A percentile compares a stretch with the other conserved stretches of the same genome.
Conservation (phyloP, 2,329 filamentous ascomycete species). For the Bipolaris sorokiniana region DNA sequence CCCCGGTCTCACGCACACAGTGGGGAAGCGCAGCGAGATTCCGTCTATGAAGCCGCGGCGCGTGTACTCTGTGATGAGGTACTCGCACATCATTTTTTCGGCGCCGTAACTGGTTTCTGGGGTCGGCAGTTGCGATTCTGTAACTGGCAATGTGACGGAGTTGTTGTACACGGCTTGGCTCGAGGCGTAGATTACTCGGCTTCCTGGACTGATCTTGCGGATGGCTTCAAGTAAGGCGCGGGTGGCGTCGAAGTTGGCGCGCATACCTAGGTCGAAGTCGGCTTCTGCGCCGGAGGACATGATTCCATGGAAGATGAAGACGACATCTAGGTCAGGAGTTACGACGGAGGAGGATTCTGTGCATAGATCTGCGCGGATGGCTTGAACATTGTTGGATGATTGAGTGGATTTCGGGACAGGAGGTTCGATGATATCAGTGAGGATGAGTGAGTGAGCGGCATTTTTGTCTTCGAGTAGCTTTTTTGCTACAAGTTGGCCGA, state of each 20-base stretch:
- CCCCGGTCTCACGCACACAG: slow-evolving; percentile 64
- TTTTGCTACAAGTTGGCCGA: slow-evolving; percentile 63
- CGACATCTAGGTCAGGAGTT: slow-evolving; percentile 18
- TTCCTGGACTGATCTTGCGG: slow-evolving; percentile 56
- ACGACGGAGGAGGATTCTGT: slow-evolving; percentile 17
- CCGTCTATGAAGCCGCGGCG: slow-evolving; percentile 62
- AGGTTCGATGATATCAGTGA: slow-evolving; percentile 63
- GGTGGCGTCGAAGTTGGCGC: slow-evolving; percentile 64
- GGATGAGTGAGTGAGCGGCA: slow-evolving; percentile 51
- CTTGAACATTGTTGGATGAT: slow-evolving; percentile 49
- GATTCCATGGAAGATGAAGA: slow-evolving; percentile 67
- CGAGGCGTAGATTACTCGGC: slow-evolving; percentile 63
- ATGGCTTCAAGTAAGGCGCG: slow-evolving; percentile 59
- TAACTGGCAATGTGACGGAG: slow-evolving; percentile 47
- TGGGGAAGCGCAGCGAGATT: slow-evolving; percentile 63
- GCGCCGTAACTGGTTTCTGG: slow-evolving; percentile 66
- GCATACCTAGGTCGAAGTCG: slow-evolving; percentile 62
- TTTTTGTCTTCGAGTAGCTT: slow-evolving; percentile 58
- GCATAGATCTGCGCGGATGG: slow-evolving; percentile 59
- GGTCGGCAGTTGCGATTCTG: slow-evolving; percentile 55
- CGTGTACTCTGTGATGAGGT: slow-evolving; percentile 65
- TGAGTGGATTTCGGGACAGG: slow-evolving; percentile 54
- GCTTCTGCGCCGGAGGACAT: slow-evolving; percentile 68
- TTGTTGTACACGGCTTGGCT: slow-evolving; percentile 67
- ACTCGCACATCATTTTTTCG: slow-evolving; percentile 65